phyloP scores from a whole-genome alignment of 176 grass and related monocot species.

The Elaeis guineensis region DNA sequence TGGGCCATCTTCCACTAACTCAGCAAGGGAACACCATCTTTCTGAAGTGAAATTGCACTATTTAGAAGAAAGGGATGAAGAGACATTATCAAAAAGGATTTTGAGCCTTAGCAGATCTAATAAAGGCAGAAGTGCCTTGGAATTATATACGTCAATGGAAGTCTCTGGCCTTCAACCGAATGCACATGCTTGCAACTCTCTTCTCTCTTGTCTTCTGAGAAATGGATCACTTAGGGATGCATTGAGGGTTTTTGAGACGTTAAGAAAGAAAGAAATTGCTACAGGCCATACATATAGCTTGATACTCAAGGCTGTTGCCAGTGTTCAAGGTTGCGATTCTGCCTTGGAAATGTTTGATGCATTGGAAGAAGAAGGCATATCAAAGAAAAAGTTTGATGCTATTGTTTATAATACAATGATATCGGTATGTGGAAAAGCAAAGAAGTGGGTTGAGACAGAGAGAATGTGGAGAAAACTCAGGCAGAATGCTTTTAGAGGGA shows the following conservation, averaged over 20 bases:
- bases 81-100: constrained; percentile 51
- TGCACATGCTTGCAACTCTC: constrained; percentile 73
- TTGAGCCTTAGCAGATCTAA: constrained; percentile 65
- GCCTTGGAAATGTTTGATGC: constrained; percentile 52
- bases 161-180: constrained; percentile 52
- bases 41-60: constrained; percentile 46
- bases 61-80: constrained; percentile 82
- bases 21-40: constrained; percentile 14
- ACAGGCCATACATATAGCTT: constrained; percentile 70
- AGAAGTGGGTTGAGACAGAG: constrained; percentile 63
- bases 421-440: constrained; percentile 58
- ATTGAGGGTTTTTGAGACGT: constrained; percentile 49
- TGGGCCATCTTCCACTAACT: constrained; percentile 1
- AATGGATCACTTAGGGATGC: constrained; percentile 35
- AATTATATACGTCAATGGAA: constrained; percentile 74
- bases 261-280: constrained; percentile 36
- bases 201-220: constrained; percentile 46
- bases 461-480: constrained; percentile 61
- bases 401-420: constrained; percentile 93
- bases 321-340: constrained; percentile 27
- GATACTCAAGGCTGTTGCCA: constrained; percentile 64
- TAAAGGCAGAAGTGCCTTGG: constrained; percentile 65
- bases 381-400: constrained; percentile 45
- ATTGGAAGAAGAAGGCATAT: constrained; percentile 32
- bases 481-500: constrained; percentile 43